These are phyloP conservation scores for Fusarium globosum DNA, from an alignment of 2,329 filamentous ascomycete genomes.

Conservation along the genomic window DNA sequence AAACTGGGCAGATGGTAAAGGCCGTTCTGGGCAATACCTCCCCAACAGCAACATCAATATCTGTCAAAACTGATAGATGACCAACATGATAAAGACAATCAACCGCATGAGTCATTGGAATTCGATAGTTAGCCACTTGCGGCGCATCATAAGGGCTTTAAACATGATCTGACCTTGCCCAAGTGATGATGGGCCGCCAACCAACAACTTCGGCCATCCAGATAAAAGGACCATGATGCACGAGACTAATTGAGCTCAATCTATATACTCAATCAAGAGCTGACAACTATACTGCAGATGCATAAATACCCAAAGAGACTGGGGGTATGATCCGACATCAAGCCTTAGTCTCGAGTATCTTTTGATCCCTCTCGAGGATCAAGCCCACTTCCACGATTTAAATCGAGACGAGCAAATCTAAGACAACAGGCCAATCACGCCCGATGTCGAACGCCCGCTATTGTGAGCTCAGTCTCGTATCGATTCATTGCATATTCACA, in stretches of 20 bases:
- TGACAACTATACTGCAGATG: neutral
- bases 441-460: conserved; percentile 6
- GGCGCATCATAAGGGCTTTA: neutral
- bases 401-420: conserved; percentile 1
- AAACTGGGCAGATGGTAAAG: neutral
- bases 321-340: neutral
- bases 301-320: conserved; percentile 4
- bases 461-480: neutral
- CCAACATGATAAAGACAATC: neutral
- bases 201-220: neutral
- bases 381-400: conserved; percentile 19
- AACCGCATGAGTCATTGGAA: neutral
- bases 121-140: neutral
- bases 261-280: neutral
- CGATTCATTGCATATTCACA: neutral
- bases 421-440: conserved; percentile 9
- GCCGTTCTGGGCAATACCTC: neutral
- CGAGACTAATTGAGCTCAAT: neutral
- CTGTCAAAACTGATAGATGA: neutral
- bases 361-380: neutral
- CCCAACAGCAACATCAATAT: neutral
- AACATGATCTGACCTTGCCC: neutral
- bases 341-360: conserved; percentile 1
- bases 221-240: neutral
- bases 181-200: too few species aligned